Percentiles rank a stretch among this genome's conserved stretches.
These are phyloP conservation scores for Geranomyces michiganensis DNA, from an alignment of 192 early-diverging fungal genomes.

Conservation along the genomic window DNA sequence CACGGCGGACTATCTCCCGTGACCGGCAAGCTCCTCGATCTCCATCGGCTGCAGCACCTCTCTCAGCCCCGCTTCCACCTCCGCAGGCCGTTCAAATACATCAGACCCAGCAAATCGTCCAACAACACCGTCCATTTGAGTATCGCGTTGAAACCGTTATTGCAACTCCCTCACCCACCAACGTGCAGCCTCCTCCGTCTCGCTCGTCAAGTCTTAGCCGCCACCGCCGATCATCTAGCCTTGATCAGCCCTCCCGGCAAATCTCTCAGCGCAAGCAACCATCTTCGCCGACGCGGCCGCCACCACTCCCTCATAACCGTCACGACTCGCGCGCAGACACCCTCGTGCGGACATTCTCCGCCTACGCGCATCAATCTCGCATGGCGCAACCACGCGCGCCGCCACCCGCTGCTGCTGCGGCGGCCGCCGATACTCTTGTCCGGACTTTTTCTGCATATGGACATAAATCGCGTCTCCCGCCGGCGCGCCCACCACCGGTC, in stretches of 20 bases:
- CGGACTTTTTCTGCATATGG: constrained; percentile 10
- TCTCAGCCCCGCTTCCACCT: too few species aligned
- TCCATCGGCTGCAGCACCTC: too few species aligned
- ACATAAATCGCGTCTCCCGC: background rate
- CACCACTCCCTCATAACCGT: background rate
- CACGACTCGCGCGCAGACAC: constrained; percentile 1
- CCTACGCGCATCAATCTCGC: background rate
- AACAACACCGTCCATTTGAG: too few species aligned
- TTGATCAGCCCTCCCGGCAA: background rate
- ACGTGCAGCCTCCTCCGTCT: too few species aligned
- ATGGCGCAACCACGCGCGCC: background rate
- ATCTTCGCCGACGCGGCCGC: constrained; percentile 2
- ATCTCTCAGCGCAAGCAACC: background rate
- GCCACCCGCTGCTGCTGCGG: background rate
- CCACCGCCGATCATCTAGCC: too few species aligned
- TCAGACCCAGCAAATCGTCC: too few species aligned
- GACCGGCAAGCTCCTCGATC: too few species aligned
- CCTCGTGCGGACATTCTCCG: background rate
- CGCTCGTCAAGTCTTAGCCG: too few species aligned
- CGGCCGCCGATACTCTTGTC: background rate
- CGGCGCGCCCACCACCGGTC: background rate
- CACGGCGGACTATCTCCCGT: too few species aligned
- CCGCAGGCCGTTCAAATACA: too few species aligned
- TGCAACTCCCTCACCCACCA: too few species aligned
- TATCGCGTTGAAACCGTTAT: too few species aligned